Evolutionary conservation across 1,284 basidiomycete genomes (phyloP).

Genomic region (Sporisorium graminicola): DNA sequence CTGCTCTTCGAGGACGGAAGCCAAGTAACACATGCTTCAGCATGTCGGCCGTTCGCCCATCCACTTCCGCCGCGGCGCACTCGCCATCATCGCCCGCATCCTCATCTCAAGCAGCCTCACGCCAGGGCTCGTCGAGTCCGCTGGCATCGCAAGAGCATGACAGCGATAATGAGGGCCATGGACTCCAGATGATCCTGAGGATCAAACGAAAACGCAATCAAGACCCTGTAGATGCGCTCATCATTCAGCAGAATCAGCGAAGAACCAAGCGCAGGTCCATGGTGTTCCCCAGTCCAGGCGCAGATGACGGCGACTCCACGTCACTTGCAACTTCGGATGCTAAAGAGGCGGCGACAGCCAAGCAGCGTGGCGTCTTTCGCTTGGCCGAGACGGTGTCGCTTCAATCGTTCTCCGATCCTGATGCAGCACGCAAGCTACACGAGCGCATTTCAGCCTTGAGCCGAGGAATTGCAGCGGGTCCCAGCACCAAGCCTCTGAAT

Average conservation of each 20-base stretch:
- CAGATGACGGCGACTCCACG: constrained; percentile 4
- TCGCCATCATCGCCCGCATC: constrained; percentile 22
- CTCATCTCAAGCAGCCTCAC: constrained; percentile 14
- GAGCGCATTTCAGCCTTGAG: constrained; percentile 49
- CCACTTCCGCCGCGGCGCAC: constrained; percentile 16
- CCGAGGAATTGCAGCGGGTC: constrained; percentile 8
- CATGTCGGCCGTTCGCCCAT: constrained; percentile 22
- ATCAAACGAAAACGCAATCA: constrained; percentile 64
- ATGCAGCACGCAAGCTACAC: constrained; percentile 41
- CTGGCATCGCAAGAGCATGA: constrained; percentile 24
- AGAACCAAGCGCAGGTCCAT: constrained; percentile 38
- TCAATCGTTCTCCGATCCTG: constrained; percentile 48
- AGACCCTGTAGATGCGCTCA: constrained; percentile 63
- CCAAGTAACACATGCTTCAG: too few species aligned
- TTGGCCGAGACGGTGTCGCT: constrained; percentile 60
- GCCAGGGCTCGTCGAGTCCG: constrained; percentile 31
- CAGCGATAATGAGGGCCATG: constrained; percentile 21
- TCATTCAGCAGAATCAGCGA: constrained; percentile 52
- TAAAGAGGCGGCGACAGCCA: neutral
- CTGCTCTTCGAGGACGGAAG: too few species aligned
- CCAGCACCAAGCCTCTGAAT: constrained; percentile 29
- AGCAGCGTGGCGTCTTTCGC: constrained; percentile 58
- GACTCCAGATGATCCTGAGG: constrained; percentile 55
- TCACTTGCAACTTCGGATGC: neutral
- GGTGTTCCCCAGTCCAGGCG: constrained; percentile 6